A percentile compares a stretch with the other conserved stretches of the same genome.
phyloP scores from a whole-genome alignment of 129 eudicot species.

The Arctium lappa region DNA sequence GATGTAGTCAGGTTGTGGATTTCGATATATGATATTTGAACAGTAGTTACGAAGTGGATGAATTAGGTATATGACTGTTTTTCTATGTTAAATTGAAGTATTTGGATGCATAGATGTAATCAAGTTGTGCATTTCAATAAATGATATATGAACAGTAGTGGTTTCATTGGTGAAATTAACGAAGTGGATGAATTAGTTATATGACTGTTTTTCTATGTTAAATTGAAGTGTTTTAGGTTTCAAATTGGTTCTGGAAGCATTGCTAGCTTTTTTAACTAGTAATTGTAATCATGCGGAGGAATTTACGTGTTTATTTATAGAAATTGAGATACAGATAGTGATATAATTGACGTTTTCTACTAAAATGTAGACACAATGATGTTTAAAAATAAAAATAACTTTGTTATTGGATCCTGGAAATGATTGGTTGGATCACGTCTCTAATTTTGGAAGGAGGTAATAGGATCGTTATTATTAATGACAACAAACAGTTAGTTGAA shows the following conservation, averaged over 20 bases:
- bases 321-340: background rate
- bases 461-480: background rate
- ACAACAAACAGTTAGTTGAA: background rate
- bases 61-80: background rate
- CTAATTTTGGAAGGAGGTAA: background rate
- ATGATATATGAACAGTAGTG: background rate
- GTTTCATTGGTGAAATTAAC: background rate
- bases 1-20: background rate
- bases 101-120: background rate
- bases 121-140: background rate
- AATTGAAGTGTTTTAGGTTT: background rate
- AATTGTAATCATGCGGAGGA: background rate
- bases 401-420: constrained; percentile 3
- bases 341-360: constrained; percentile 2
- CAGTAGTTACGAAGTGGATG: background rate
- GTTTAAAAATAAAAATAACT: background rate
- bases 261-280: background rate
- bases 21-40: background rate
- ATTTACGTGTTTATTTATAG: background rate
- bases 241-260: background rate
- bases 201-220: background rate
- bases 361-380: background rate
- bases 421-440: background rate
- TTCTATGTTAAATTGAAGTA: background rate
- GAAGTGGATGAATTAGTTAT: background rate